These are phyloP conservation scores for Zymoseptoria ardabiliae DNA, from an alignment of 2,329 filamentous ascomycete genomes.

Conservation along the genomic window DNA sequence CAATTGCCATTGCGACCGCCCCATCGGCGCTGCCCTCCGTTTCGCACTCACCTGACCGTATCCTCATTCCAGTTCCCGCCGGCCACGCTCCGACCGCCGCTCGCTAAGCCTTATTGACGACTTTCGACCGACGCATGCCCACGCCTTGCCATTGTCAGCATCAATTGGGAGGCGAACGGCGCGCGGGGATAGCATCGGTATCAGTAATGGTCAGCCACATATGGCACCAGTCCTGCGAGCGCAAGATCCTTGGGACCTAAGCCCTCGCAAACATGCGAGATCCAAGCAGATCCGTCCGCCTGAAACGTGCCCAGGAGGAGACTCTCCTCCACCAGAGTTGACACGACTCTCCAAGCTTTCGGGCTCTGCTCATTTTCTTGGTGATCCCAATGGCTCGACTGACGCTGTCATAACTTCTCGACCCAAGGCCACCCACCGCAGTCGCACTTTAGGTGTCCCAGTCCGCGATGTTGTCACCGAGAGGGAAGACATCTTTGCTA, in stretches of 20 bases:
- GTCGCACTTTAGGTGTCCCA: slow-evolving; percentile 4
- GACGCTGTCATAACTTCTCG: background rate
- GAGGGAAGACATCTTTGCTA: slow-evolving; percentile 57
- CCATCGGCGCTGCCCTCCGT: background rate
- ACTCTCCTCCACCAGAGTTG: slow-evolving; percentile 1
- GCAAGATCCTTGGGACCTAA: slow-evolving; percentile 7
- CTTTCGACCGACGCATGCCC: background rate
- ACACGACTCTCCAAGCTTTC: slow-evolving; percentile 5
- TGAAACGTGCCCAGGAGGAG: background rate
- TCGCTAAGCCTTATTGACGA: background rate
- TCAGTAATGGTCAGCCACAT: slow-evolving; percentile 11
- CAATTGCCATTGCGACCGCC: background rate
- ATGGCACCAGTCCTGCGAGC: slow-evolving; percentile 14
- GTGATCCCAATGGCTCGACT: background rate
- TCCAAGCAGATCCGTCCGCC: slow-evolving; percentile 11
- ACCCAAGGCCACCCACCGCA: background rate
- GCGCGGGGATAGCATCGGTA: slow-evolving; percentile 3
- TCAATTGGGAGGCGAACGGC: slow-evolving; percentile 5
- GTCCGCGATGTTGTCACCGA: slow-evolving; percentile 39
- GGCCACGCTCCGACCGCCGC: background rate
- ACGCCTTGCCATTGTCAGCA: background rate
- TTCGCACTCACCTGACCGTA: background rate
- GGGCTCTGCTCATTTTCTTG: slow-evolving; percentile 1
- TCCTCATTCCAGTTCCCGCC: background rate
- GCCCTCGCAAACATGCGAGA: slow-evolving; percentile 4